Base-by-base conservation (phyloP, 345 rosid species). In the Stellera chamaejasme region DNA sequence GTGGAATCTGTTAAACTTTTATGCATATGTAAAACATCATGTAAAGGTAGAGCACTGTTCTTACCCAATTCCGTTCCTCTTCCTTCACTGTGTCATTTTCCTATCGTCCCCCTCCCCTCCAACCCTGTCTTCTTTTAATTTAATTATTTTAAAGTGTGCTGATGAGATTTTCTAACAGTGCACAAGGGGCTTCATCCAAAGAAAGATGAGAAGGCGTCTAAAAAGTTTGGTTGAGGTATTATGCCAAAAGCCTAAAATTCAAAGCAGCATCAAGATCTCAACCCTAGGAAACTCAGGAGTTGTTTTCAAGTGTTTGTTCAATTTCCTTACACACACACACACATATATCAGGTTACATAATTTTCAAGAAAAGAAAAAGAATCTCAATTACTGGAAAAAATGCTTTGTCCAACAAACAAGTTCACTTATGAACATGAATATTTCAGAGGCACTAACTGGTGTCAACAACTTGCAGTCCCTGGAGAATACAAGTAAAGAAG, bases 111-210 rank as follows among this genome's bases (percentile, higher is more conserved):
- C 0, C 5, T 0, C 49, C 46, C 46, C 4, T 39, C 28, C 28
- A 16, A 10, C 32, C 28, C 10, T 10, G 5, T n/a, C 41, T 53
- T 15, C 2, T 10, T 13, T 0, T 47, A 11, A 10, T 43, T 54
- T 48, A 16, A 56, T 13, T 52, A 32, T 41, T 13, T 45, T 13
- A 53, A 58, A 57, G 27, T 47, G 32, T 48, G 52, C 66, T 72
- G 49, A 63, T 63, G 16, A 45, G 27, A 25, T 45, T 63, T 60
- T 50, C 60, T 10, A 50, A 65, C 53, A 88, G 96, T 82, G 95
- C 73, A 82, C 87, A 45, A 83, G 77, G 77, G 95, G 93, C n/a
- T 82, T 79, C 72, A 75, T 84, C 65, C 96, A 88, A 64, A 81
- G 96, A 68, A 75, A 83, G 72, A 84, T 88, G 87, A 86, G 81